Evolutionary conservation across 202 grass and related monocot species (phyloP).

Genomic region (Carex arenaria): DNA sequence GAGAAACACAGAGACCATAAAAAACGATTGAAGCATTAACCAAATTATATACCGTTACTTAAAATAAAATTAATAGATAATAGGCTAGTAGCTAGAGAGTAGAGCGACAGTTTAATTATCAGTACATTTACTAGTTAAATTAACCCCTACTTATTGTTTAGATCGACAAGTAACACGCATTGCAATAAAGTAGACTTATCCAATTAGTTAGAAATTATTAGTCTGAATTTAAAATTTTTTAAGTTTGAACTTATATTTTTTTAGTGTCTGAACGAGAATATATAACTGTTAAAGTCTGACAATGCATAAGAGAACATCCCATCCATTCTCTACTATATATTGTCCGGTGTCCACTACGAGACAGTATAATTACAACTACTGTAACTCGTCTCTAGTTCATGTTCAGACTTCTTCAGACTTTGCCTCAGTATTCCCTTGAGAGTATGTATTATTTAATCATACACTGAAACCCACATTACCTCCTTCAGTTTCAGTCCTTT

Average conservation of each 20-base stretch:
- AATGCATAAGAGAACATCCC: conserved; percentile 21
- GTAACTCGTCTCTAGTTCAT: conserved; percentile 51
- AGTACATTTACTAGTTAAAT: not conserved
- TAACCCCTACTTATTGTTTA: not conserved
- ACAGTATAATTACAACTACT: conserved; percentile 62
- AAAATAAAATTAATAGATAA: not conserved
- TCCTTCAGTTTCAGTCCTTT: not conserved
- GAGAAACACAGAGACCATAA: not conserved
- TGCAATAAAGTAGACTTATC: conserved; percentile 13
- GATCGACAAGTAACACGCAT: conserved; percentile 2
- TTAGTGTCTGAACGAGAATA: conserved; percentile 11
- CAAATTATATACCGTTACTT: not conserved
- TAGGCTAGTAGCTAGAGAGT: not conserved
- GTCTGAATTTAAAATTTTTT: not conserved
- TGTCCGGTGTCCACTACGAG: conserved; percentile 14
- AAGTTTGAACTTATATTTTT: not conserved
- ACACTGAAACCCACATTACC: conserved; percentile 65
- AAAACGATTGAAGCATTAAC: not conserved
- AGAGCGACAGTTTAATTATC: not conserved
- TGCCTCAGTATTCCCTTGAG: conserved; percentile 32
- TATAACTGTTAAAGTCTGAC: conserved; percentile 32
- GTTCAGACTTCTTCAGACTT: conserved; percentile 32
- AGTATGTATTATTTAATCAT: conserved; percentile 32
- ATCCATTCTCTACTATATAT: conserved; percentile 44
- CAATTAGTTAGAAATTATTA: conserved; percentile 24